phyloP scores from a whole-genome alignment of 164 flowering plant species.

The Tetrastigma voinierianum region DNA sequence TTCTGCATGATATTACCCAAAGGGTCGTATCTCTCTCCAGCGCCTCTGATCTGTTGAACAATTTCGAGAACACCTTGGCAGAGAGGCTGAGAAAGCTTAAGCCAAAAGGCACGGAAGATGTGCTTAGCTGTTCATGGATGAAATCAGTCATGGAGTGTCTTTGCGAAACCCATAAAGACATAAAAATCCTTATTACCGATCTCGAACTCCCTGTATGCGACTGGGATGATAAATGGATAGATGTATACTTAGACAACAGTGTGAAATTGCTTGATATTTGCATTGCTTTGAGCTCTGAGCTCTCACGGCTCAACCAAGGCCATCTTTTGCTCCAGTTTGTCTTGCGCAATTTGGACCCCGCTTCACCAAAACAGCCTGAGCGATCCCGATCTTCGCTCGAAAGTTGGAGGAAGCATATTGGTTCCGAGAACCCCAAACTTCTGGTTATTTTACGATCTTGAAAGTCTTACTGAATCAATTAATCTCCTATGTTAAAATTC shows the following conservation, averaged over 20 bases:
- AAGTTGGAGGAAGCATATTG: conserved; percentile 63
- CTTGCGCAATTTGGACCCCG: conserved; percentile 43
- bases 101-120: conserved; percentile 43
- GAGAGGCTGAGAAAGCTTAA: conserved; percentile 55
- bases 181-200: conserved; percentile 65
- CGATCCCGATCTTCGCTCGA: conserved; percentile 53
- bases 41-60: conserved; percentile 40
- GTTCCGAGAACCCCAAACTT: conserved; percentile 50
- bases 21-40: conserved; percentile 55
- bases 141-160: conserved; percentile 62
- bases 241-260: conserved; percentile 77
- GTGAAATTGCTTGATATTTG: conserved; percentile 80
- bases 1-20: conserved; percentile 67
- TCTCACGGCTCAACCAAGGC: conserved; percentile 72
- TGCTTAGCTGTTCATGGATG: conserved; percentile 84
- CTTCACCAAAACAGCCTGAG: conserved; percentile 36
- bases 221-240: conserved; percentile 96
- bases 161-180: conserved; percentile 65
- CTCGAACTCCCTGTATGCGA: conserved; percentile 73
- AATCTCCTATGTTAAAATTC: conserved; percentile 73
- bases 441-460: conserved; percentile 45
- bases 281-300: conserved; percentile 76
- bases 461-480: conserved; percentile 45
- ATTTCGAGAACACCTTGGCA: conserved; percentile 63
- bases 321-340: conserved; percentile 65